Evolutionary conservation across 768 basidiomycete genomes (phyloP).

Genomic region (Stropharia rugosoannulata): DNA sequence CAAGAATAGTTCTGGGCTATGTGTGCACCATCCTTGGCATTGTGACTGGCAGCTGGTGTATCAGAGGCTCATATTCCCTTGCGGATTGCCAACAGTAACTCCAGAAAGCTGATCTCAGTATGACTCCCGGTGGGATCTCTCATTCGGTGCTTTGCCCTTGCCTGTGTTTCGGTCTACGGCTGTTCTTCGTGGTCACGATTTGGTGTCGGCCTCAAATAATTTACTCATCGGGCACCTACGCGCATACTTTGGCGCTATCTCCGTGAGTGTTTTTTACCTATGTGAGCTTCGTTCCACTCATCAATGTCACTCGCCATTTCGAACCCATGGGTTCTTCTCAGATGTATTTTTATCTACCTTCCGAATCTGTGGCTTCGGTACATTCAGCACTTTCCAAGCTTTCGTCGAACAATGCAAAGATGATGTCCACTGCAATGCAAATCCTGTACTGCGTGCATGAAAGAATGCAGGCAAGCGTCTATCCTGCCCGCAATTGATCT

Average conservation of each 20-base stretch:
- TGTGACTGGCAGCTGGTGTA: conserved; percentile 1
- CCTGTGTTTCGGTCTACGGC: conserved; percentile 9
- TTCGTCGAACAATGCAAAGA: neutral
- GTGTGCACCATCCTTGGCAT: conserved; percentile 11
- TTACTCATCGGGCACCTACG: conserved; percentile 21
- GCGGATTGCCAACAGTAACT: conserved; percentile 2
- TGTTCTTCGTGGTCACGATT: conserved; percentile 8
- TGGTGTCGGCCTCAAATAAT: conserved; percentile 4
- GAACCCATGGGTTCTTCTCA: conserved; percentile 23
- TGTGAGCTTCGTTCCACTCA: conserved; percentile 15
- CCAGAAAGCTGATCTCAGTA: conserved; percentile 1
- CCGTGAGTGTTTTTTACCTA: conserved; percentile 23
- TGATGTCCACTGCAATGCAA: neutral
- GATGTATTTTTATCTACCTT: conserved; percentile 17
- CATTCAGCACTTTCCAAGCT: conserved; percentile 13
- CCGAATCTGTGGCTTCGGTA: conserved; percentile 26
- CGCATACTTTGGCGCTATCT: conserved; percentile 23
- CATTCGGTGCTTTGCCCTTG: neutral
- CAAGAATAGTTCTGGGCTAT: conserved; percentile 13
- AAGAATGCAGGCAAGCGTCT: neutral
- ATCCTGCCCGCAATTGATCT: neutral
- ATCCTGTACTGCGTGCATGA: neutral
- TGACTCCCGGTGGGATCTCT: neutral
- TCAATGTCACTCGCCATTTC: conserved; percentile 5
- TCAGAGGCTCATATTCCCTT: conserved; percentile 1